Percentiles rank a stretch among this genome's conserved stretches.
phyloP scores from a whole-genome alignment of 148 eudicot species.

The Rhododendron mucronatum region DNA sequence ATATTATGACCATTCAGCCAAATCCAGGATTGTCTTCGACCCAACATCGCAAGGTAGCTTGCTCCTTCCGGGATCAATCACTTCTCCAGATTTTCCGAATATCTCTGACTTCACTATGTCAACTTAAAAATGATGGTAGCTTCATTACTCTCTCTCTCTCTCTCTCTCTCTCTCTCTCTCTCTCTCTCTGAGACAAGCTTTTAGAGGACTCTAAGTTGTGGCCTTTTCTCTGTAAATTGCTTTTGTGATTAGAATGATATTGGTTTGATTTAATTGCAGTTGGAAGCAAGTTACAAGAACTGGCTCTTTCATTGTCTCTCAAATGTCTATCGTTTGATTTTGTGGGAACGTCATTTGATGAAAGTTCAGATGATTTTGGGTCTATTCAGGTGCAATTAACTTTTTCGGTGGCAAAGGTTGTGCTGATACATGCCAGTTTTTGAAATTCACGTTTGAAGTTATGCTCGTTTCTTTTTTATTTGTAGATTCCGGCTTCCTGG shows the following conservation, averaged over 20 bases:
- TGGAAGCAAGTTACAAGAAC: constrained; percentile 67
- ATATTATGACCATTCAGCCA: constrained; percentile 37
- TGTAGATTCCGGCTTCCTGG: constrained; percentile 83
- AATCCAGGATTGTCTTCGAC: constrained; percentile 80
- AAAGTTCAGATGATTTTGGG: constrained; percentile 93
- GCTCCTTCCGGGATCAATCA: constrained; percentile 75
- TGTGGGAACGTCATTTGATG: constrained; percentile 87
- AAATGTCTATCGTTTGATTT: constrained; percentile 90
- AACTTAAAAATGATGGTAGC: constrained; percentile 76
- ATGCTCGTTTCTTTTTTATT: neutral
- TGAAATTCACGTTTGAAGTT: neutral
- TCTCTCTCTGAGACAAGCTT: neutral
- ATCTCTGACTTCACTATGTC: constrained; percentile 75
- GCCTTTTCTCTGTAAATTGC: neutral
- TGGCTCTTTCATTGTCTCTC: constrained; percentile 79
- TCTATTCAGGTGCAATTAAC: constrained; percentile 61
- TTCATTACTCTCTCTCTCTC: neutral
- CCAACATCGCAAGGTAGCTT: constrained; percentile 75
- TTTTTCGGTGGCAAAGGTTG: constrained; percentile 4
- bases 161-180: too few species aligned
- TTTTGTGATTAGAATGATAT: neutral
- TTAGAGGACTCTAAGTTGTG: neutral
- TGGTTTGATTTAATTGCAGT: constrained; percentile 37
- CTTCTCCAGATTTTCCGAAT: constrained; percentile 75
- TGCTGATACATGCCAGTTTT: neutral